Conservation (phyloP, 148 eudicot species). For the Mesembryanthemum crystallinum region DNA sequence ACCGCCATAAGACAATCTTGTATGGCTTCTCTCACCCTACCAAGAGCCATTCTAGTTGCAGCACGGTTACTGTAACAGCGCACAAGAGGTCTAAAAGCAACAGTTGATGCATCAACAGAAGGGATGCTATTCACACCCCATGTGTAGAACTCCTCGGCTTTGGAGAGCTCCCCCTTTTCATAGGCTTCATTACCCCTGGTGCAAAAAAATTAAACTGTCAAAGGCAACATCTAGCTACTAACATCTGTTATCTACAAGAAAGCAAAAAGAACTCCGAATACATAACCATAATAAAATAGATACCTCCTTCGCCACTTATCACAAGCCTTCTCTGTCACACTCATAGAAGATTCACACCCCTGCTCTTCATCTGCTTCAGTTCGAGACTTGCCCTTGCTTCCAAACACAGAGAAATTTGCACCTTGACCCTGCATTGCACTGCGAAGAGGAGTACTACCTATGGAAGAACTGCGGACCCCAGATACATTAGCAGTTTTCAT, state of each 20-base stretch:
- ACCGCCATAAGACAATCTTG: constrained; percentile 69
- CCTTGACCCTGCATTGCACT: constrained; percentile 25
- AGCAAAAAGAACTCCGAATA: neutral
- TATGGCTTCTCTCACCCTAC: constrained; percentile 82
- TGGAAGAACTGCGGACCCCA: constrained; percentile 25
- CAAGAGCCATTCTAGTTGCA: constrained; percentile 78
- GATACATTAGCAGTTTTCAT: constrained; percentile 46
- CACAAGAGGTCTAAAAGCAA: constrained; percentile 54
- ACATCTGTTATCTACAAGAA: neutral
- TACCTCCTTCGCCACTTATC: constrained; percentile 87
- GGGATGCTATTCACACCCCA: constrained; percentile 63
- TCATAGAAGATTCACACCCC: constrained; percentile 24
- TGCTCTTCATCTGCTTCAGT: constrained; percentile 32
- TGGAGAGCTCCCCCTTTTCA: constrained; percentile 54
- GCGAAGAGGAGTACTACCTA: constrained; percentile 26
- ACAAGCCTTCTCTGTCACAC: constrained; percentile 53
- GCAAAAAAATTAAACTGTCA: constrained; percentile 18
- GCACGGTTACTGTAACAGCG: constrained; percentile 97
- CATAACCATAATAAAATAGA: constrained; percentile 4
- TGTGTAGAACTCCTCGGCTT: constrained; percentile 79
- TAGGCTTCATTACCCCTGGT: constrained; percentile 93
- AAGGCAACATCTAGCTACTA: neutral
- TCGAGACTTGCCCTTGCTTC: constrained; percentile 30
- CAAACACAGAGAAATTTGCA: constrained; percentile 20
- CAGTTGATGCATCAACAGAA: constrained; percentile 30